Evolutionary conservation across 768 basidiomycete genomes (phyloP), one percentile per base, ranked within the genome.

Genomic region (Nidularia sp.): DNA sequence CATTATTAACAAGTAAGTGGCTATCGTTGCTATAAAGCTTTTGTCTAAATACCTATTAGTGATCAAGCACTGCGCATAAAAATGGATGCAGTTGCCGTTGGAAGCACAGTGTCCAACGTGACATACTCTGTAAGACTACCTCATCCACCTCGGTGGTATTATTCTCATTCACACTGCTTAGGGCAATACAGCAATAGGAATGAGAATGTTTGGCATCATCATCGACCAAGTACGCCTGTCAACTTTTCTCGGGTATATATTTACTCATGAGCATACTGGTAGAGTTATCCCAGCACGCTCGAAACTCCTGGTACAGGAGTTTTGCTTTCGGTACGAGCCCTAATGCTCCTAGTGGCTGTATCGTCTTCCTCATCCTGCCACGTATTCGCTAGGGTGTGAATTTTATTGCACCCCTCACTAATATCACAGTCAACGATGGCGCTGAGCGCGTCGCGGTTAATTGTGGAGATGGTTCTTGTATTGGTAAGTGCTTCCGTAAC

Each of bases 11-110:
- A 79, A 80, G 84, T 79, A 49, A 47, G 44, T 5, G 22, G 12
- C 9, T 45, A 22, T 18, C 10, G 39, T 41, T 41, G 39, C 10
- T 41, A 41, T 41, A 10, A 41, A 41, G 10, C 39, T 41, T 1
- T 41, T 41, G 15, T 15, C 15, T 41, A 48, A 32, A 10, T 10
- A 46, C 10, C 55, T 15, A 4, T 10, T 41, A 83, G 81, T 53
- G 65, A 69, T 50, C 77, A 79, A 60, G 83, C 76, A 0, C 70
- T 86, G 43, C 79, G 84, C 44, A 86, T 88, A 67, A 88, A 86
- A 67, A 83, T 77, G 6, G 56, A 77, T 5, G 60, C 70, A 13
- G 47, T 54, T 45, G 74, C 84, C 5, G 74, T 70, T 4, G 70
- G 69, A 39, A 76, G 78, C 48, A 69, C 61, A 5, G 81, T 86